These are phyloP conservation scores for Ogataea trehalophila DNA, from an alignment of 805 yeast genomes.

Conservation along the genomic window DNA sequence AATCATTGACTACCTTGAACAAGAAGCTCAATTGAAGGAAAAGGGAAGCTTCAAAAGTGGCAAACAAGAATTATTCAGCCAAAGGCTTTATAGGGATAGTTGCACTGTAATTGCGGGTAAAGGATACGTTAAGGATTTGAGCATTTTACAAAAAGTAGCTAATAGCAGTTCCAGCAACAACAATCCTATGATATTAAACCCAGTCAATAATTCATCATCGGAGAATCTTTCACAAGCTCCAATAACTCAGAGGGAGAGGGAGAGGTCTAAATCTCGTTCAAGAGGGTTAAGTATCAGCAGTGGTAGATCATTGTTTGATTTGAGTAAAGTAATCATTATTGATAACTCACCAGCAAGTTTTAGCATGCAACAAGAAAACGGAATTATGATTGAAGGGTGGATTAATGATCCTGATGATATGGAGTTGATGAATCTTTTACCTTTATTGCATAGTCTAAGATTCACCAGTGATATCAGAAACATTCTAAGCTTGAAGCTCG, in stretches of 20 bases:
- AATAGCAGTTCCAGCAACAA: constrained; percentile 1
- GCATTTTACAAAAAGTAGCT: constrained; percentile 20
- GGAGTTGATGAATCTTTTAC: constrained; percentile 75
- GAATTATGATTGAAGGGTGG: constrained; percentile 96
- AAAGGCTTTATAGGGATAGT: constrained; percentile 71
- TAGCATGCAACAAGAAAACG: constrained; percentile 78
- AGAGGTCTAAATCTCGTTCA: constrained; percentile 28
- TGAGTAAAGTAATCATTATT: constrained; percentile 66
- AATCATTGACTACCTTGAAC: constrained; percentile 86
- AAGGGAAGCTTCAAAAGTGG: constrained; percentile 12
- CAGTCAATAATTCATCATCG: no score
- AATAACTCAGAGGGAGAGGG: constrained; percentile 8
- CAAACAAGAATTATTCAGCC: constrained; percentile 39
- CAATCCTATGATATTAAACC: no score
- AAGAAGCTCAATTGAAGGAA: constrained; percentile 38
- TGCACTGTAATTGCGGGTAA: constrained; percentile 74
- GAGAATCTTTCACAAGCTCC: background rate
- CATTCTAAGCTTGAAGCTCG: constrained; percentile 67
- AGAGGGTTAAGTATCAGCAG: constrained; percentile 8
- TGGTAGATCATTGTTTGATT: constrained; percentile 36
- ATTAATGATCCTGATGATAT: constrained; percentile 91
- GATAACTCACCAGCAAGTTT: constrained; percentile 94
- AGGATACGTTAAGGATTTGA: constrained; percentile 80
- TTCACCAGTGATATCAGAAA: constrained; percentile 81
- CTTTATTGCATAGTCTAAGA: constrained; percentile 71